Percentiles rank a stretch among this genome's conserved stretches.
These are phyloP conservation scores for Salmacisia buchloeana DNA, from an alignment of 1,284 basidiomycete genomes.

Conservation along the genomic window DNA sequence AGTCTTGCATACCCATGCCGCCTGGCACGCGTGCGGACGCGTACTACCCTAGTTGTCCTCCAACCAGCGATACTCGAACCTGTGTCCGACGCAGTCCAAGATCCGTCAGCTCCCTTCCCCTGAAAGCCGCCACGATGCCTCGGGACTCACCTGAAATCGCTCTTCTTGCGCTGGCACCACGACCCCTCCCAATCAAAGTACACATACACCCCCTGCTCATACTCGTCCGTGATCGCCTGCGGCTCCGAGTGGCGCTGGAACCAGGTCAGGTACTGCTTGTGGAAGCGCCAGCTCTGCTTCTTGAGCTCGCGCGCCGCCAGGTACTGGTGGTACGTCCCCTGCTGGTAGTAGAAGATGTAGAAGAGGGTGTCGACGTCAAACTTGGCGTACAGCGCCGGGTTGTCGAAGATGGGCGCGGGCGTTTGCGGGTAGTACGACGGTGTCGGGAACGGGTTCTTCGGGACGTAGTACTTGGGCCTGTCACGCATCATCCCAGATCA, in stretches of 20 bases:
- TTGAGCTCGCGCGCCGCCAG: slow-evolving; percentile 95
- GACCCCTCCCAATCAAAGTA: slow-evolving; percentile 52
- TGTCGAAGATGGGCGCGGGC: slow-evolving; percentile 73
- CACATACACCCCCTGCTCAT: slow-evolving; percentile 82
- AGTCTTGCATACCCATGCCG: background rate
- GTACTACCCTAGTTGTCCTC: slow-evolving; percentile 32
- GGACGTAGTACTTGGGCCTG: slow-evolving; percentile 77
- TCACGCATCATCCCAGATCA: slow-evolving; percentile 19
- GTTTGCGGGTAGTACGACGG: slow-evolving; percentile 93
- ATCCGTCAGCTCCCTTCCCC: slow-evolving; percentile 20
- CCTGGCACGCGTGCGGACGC: background rate
- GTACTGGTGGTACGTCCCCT: slow-evolving; percentile 96
- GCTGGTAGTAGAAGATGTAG: slow-evolving; percentile 98
- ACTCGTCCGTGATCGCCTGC: slow-evolving; percentile 98
- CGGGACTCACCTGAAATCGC: slow-evolving; percentile 81
- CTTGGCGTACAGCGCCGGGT: slow-evolving; percentile 79
- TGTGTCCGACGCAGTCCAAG: no score
- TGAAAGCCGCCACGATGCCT: slow-evolving; percentile 18
- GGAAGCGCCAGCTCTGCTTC: slow-evolving; percentile 97
- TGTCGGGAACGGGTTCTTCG: slow-evolving; percentile 83
- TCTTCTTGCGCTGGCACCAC: slow-evolving; percentile 97
- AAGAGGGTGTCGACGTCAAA: slow-evolving; percentile 96
- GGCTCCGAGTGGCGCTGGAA: slow-evolving; percentile 98
- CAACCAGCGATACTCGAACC: slow-evolving; percentile 48
- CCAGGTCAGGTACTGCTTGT: slow-evolving; percentile 96